Percentiles rank a stretch among this genome's conserved stretches.
These are phyloP conservation scores for Acanthamoeba lenticulata DNA, from an alignment of 208 protist genomes.

Conservation along the genomic window DNA sequence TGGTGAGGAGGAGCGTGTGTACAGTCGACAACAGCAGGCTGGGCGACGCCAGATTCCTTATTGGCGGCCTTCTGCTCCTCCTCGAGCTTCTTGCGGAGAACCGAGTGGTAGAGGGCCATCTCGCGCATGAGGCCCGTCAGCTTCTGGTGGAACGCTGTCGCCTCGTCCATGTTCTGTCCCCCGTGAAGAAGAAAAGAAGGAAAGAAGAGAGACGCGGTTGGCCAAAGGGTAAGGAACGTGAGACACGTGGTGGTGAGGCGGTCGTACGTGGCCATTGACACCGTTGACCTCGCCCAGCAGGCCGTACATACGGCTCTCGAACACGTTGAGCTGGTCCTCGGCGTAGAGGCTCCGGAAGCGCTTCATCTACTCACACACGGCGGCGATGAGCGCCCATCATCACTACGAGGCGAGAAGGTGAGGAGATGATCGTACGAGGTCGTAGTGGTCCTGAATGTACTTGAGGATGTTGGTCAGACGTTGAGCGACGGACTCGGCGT, in stretches of 20 bases:
- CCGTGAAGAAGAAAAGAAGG: too few species aligned
- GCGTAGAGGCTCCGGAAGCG: background rate
- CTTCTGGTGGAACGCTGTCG: background rate
- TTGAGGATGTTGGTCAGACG: background rate
- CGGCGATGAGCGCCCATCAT: background rate
- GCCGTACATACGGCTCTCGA: background rate
- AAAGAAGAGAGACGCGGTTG: too few species aligned
- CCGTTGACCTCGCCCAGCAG: background rate
- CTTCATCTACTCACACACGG: background rate
- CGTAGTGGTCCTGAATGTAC: slow-evolving; percentile 13
- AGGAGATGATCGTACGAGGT: background rate
- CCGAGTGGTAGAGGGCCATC: slow-evolving; percentile 2
- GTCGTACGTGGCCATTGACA: background rate
- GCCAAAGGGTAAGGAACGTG: too few species aligned
- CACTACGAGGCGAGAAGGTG: background rate
- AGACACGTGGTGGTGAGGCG: too few species aligned
- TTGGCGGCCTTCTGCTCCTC: slow-evolving; percentile 6
- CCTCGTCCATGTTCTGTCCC: background rate
- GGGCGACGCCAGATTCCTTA: background rate
- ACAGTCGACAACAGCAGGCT: too few species aligned
- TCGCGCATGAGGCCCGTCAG: background rate
- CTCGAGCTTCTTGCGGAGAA: background rate
- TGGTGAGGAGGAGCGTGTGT: too few species aligned
- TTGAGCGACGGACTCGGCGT: background rate
- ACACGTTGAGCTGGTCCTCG: background rate